Percentiles rank a stretch among this genome's conserved stretches.
Conservation (phyloP, 2,329 filamentous ascomycete genomes). For the Ophioceras dolichostomum region DNA sequence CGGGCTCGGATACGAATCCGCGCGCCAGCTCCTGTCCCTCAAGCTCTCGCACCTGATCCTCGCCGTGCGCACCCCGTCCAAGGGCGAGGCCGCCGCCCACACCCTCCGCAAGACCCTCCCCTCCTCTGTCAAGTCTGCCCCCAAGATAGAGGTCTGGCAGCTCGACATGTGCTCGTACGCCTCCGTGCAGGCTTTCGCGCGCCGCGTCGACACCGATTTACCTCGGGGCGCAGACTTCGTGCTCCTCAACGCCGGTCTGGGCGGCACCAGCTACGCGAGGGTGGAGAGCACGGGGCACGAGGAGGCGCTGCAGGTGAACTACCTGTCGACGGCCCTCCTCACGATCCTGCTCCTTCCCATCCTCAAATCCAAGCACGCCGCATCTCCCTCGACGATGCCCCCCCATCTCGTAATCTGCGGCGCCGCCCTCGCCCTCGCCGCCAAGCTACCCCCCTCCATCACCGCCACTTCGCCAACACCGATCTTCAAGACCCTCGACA, state of each 20-base stretch:
- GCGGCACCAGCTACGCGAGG: background rate
- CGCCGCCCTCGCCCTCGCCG: conserved; percentile 13
- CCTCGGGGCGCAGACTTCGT: conserved; percentile 2
- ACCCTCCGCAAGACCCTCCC: conserved; percentile 4
- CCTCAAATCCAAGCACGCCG: conserved; percentile 6
- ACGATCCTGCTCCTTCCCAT: conserved; percentile 15
- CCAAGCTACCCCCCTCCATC: conserved; percentile 16
- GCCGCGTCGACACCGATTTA: background rate
- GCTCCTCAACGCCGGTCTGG: background rate
- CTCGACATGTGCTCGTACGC: conserved; percentile 6
- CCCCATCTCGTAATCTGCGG: conserved; percentile 15
- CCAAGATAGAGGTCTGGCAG: conserved; percentile 4
- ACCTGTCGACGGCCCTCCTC: conserved; percentile 17
- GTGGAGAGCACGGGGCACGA: conserved; percentile 15
- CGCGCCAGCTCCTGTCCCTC: conserved; percentile 6
- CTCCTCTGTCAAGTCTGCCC: too few species aligned
- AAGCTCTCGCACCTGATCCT: conserved; percentile 6
- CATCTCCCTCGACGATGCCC: conserved; percentile 5
- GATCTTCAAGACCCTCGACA: too few species aligned
- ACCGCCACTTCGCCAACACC: too few species aligned
- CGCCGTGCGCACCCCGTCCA: conserved; percentile 5
- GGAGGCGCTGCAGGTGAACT: conserved; percentile 18
- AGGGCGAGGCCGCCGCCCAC: conserved; percentile 5
- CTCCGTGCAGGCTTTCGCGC: conserved; percentile 4
- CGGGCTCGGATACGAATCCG: conserved; percentile 7